These are phyloP conservation scores for Cladophialophora carrionii DNA, from an alignment of 2,329 filamentous ascomycete species.

Conservation along the genomic window DNA sequence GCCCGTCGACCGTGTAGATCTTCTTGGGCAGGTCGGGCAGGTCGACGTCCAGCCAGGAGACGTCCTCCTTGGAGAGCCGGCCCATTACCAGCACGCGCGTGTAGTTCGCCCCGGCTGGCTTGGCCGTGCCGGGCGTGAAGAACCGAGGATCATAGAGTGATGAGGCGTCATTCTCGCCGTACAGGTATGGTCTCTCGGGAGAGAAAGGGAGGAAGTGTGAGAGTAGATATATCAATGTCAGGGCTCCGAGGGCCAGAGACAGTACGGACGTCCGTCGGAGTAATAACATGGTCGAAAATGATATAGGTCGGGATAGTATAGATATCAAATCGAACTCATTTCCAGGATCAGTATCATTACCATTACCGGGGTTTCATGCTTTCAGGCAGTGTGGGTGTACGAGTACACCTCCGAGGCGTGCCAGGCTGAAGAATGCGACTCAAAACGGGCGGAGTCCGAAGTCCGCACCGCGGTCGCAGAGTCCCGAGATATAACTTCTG, in stretches of 20 bases:
- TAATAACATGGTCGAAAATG: slow-evolving; percentile 18
- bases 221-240: slow-evolving; percentile 21
- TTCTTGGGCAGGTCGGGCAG: slow-evolving; percentile 43
- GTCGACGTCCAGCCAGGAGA: slow-evolving; percentile 51
- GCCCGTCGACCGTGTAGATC: slow-evolving; percentile 32
- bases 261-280: slow-evolving; percentile 14
- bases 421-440: neutral
- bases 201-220: neutral
- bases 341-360: neutral
- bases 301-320: neutral
- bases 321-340: neutral
- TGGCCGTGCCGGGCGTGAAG: slow-evolving; percentile 46
- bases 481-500: too few relatives aligned
- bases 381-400: neutral
- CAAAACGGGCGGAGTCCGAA: neutral
- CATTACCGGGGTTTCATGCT: neutral
- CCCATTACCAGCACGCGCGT: slow-evolving; percentile 58
- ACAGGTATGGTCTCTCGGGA: slow-evolving; percentile 14
- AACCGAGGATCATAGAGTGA: slow-evolving; percentile 37
- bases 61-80: slow-evolving; percentile 43
- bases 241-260: slow-evolving; percentile 14
- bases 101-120: slow-evolving; percentile 56
- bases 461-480: neutral
- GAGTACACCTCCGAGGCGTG: neutral
- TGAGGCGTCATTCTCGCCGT: slow-evolving; percentile 23